These are phyloP conservation scores for Chalaropsis thielavioides DNA, from an alignment of 2,329 filamentous ascomycete genomes.

Conservation along the genomic window DNA sequence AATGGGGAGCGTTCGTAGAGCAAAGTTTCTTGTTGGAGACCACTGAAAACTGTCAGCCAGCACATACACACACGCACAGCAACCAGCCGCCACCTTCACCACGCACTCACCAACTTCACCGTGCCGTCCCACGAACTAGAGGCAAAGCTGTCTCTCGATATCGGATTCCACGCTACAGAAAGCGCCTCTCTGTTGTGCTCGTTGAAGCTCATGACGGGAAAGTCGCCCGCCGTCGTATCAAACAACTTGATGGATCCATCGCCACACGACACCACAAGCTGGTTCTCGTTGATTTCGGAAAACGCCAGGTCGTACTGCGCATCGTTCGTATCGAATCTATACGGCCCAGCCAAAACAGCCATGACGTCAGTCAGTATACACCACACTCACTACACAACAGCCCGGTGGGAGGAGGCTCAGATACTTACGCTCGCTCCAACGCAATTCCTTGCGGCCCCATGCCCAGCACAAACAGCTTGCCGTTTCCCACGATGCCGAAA, in stretches of 20 bases:
- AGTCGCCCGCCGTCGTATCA: slow-evolving; percentile 66
- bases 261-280: slow-evolving; percentile 75
- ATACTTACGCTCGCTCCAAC: slow-evolving; percentile 59
- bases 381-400: neutral
- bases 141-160: slow-evolving; percentile 79
- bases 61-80: neutral
- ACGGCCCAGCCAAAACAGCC: neutral
- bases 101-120: slow-evolving; percentile 57
- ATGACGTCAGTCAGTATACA: neutral
- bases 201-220: slow-evolving; percentile 81
- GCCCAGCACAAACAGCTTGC: slow-evolving; percentile 69
- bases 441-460: slow-evolving; percentile 66
- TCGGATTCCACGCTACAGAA: slow-evolving; percentile 80
- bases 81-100: neutral
- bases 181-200: slow-evolving; percentile 92
- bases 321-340: slow-evolving; percentile 89
- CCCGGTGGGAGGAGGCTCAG: too few species aligned
- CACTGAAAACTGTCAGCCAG: slow-evolving; percentile 37
- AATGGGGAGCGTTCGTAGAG: slow-evolving; percentile 73
- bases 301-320: slow-evolving; percentile 88
- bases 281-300: slow-evolving; percentile 94
- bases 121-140: slow-evolving; percentile 94
- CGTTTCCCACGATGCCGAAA: slow-evolving; percentile 94
- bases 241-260: slow-evolving; percentile 93
- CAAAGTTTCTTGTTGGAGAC: slow-evolving; percentile 63